These are phyloP conservation scores for Apostasia ramifera DNA, from an alignment of 106 monocot species.

Conservation along the genomic window DNA sequence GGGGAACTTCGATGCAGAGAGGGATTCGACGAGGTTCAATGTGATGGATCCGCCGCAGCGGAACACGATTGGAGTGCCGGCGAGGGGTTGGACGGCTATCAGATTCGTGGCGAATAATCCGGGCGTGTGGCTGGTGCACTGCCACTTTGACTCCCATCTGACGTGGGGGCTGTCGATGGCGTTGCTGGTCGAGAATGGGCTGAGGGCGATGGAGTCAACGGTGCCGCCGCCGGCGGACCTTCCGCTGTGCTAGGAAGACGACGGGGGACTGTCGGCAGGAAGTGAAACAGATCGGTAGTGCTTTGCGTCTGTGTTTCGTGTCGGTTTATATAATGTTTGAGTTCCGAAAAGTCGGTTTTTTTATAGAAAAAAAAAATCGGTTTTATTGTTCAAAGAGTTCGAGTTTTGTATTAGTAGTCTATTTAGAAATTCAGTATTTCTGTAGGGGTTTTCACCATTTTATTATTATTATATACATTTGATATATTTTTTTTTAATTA, in stretches of 20 bases:
- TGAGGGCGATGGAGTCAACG: constrained; percentile 31
- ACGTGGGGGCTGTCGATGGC: constrained; percentile 62
- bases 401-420: no score
- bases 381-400: no score
- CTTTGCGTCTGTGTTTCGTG: no score
- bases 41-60: constrained; percentile 48
- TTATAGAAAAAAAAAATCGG: no score
- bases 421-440: no score
- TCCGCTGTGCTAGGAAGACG: constrained; percentile 28
- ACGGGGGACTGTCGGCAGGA: no score
- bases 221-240: constrained; percentile 58
- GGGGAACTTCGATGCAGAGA: constrained; percentile 46
- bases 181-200: constrained; percentile 67
- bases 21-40: constrained; percentile 42
- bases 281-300: no score
- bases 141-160: constrained; percentile 63
- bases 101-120: constrained; percentile 64
- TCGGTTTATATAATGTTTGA: no score
- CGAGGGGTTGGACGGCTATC: constrained; percentile 64
- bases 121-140: constrained; percentile 66
- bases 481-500: no score
- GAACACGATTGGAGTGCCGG: constrained; percentile 66
- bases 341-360: no score
- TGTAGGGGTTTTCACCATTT: no score
- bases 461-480: no score